Base-by-base conservation (phyloP, 306 rosid species). In the Trifolium pratense region DNA sequence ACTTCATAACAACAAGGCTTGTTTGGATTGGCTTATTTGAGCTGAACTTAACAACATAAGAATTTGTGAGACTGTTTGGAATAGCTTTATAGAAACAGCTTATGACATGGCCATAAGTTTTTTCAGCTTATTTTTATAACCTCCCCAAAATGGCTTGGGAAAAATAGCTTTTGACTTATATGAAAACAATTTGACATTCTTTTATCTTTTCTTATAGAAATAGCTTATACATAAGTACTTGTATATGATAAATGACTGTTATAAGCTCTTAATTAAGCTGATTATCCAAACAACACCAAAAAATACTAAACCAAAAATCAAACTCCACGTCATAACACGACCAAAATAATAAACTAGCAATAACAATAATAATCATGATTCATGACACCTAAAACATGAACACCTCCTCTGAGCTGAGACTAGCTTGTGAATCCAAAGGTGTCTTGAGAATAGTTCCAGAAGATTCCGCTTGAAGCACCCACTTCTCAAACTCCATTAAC, bases 321-420 rank as follows among this genome's bases (percentile, higher is more conserved):
- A 70, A 61, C 16, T 70, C 74, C 18, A 63, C 25, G 31, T 52
- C 25, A 45, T 34, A 58, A 75, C 58, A 59, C 52, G 48, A 48
- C 69, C 67, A 63, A 58, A 20, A 55, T 71, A 65, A 71, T 4
- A 81, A 77, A 42, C n/a, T 9, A 26, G 5, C 17, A 64, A 51
- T 12, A 75, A 18, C 11, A 14, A 46, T 18, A 31, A 17, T 68
- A 43, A 68, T 65, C 61, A 29, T 74, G 66, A 62, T 78, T 81
- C 83, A 86, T 89, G 90, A 94, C 93, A 91, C 99, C 99, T 91
- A 94, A 65, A 89, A 94, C 87, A 88, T 94, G 93, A 89, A 94
- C 97, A 94, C 97, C 99, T 94, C 97, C 97, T 94, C 99, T 90
- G 99, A 94, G 91, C 92, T 91, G 90, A 94, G 97, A 94, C 96